Evolutionary conservation across 2,329 filamentous ascomycete species (phyloP).

Genomic region (Penicillium oxalicum): DNA sequence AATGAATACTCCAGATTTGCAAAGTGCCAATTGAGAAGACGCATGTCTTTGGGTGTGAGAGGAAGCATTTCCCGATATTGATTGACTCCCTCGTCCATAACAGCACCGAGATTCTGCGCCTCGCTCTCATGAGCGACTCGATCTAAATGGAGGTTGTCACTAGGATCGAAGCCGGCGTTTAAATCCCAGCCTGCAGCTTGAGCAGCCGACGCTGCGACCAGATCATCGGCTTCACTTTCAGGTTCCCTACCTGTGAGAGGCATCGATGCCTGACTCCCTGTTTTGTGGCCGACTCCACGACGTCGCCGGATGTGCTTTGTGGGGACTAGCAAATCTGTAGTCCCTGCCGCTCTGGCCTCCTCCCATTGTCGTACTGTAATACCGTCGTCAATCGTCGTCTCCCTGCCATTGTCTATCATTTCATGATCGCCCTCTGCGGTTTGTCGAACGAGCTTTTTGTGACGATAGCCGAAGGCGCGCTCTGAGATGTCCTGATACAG

Average conservation of each 20-base stretch:
- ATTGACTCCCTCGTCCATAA: conserved; percentile 82
- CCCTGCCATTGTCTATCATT: conserved; percentile 74
- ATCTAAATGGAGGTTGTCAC: conserved; percentile 66
- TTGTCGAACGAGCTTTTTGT: conserved; percentile 63
- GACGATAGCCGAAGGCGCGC: conserved; percentile 82
- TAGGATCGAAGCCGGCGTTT: conserved; percentile 55
- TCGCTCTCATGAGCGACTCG: conserved; percentile 54
- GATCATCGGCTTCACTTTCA: conserved; percentile 57
- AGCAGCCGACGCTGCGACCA: conserved; percentile 70
- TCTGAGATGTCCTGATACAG: conserved; percentile 94
- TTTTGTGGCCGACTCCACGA: conserved; percentile 41
- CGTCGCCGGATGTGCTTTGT: conserved; percentile 40
- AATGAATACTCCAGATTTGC: conserved; percentile 98
- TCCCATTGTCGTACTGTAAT: conserved; percentile 69
- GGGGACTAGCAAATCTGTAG: conserved; percentile 39
- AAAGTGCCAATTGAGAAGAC: conserved; percentile 95
- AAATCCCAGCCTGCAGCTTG: conserved; percentile 77
- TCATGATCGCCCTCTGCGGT: conserved; percentile 77
- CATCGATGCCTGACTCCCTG: conserved; percentile 46
- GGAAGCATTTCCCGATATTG: conserved; percentile 83
- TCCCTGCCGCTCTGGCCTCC: conserved; percentile 59
- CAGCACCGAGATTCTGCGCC: conserved; percentile 74
- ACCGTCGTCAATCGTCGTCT: conserved; percentile 63
- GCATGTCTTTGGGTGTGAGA: conserved; percentile 76
- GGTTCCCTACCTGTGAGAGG: conserved; percentile 49